phyloP scores from a whole-genome alignment of 2,329 filamentous ascomycete genomes.

The Alternaria longipes region DNA sequence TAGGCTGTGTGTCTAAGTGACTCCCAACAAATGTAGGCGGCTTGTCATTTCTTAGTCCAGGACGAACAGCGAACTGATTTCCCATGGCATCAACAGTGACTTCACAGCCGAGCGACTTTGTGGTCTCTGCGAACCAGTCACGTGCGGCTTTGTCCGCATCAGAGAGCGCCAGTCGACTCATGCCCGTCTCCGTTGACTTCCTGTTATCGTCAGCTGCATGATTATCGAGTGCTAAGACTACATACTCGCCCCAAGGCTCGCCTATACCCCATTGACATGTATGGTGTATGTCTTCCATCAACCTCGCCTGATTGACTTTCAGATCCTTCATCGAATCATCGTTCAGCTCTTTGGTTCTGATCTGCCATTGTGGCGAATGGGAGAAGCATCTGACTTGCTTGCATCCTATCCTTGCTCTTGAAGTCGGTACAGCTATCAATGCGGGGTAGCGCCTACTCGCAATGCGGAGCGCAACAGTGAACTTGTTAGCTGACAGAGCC shows the following conservation, averaged over 20 bases:
- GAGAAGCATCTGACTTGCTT: conserved; percentile 40
- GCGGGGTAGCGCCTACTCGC: conserved; percentile 34
- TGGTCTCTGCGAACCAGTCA: conserved; percentile 77
- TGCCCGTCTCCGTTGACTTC: conserved; percentile 72
- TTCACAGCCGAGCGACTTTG: conserved; percentile 70
- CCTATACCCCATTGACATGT: conserved; percentile 74
- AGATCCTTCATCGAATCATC: conserved; percentile 62
- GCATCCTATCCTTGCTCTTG: conserved; percentile 10
- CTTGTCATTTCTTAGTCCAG: conserved; percentile 65
- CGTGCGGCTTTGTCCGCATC: conserved; percentile 76
- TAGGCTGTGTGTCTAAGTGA: conserved; percentile 67
- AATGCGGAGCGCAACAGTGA: conserved; percentile 27
- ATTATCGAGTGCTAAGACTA: neutral
- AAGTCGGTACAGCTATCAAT: conserved; percentile 18
- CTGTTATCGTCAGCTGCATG: conserved; percentile 42
- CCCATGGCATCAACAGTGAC: conserved; percentile 78
- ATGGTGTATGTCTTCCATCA: conserved; percentile 71
- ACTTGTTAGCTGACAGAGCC: conserved; percentile 22
- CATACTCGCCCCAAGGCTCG: conserved; percentile 71
- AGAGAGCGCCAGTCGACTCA: conserved; percentile 76
- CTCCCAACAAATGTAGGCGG: conserved; percentile 75
- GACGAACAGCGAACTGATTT: conserved; percentile 79
- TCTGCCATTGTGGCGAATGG: conserved; percentile 41
- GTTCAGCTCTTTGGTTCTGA: conserved; percentile 59
- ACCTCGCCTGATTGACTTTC: conserved; percentile 65